Evolutionary conservation across 139 green algal species (phyloP).

Genomic region (Micractinium conductrix): DNA sequence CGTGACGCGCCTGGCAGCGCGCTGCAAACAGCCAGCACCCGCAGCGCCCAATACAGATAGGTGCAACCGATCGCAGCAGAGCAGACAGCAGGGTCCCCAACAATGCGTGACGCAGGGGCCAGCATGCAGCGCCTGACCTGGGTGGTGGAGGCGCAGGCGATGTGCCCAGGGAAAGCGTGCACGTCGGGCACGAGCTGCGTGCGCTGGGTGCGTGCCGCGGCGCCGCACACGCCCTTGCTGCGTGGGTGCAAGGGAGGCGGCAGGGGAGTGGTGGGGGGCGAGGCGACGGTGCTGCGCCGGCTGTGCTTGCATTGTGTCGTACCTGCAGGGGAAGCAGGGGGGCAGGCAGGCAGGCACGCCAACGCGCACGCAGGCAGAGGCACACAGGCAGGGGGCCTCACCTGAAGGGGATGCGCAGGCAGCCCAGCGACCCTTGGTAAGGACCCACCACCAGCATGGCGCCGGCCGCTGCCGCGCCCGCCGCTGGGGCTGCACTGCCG

Average conservation of each 20-base stretch:
- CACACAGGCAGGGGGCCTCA: neutral
- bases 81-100: neutral
- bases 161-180: slow-evolving; percentile 63
- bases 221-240: slow-evolving; percentile 61
- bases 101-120: neutral
- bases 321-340: neutral
- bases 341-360: neutral
- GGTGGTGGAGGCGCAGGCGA: slow-evolving; percentile 62
- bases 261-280: neutral
- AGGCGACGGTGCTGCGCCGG: too few relatives aligned
- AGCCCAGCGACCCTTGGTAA: slow-evolving; percentile 65
- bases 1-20: too few relatives aligned
- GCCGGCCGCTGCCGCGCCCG: neutral
- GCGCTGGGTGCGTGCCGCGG: slow-evolving; percentile 40
- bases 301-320: too few relatives aligned
- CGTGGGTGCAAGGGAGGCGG: neutral
- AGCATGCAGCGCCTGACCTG: neutral
- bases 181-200: slow-evolving; percentile 70
- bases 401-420: slow-evolving; percentile 57
- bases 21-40: too few relatives aligned
- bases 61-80: too few relatives aligned
- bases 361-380: too few relatives aligned
- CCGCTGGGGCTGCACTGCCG: neutral
- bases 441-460: slow-evolving; percentile 58
- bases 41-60: too few relatives aligned